phyloP scores from a whole-genome alignment of 1,139 yeast genomes.

The Casaregolazyma lundiana region DNA sequence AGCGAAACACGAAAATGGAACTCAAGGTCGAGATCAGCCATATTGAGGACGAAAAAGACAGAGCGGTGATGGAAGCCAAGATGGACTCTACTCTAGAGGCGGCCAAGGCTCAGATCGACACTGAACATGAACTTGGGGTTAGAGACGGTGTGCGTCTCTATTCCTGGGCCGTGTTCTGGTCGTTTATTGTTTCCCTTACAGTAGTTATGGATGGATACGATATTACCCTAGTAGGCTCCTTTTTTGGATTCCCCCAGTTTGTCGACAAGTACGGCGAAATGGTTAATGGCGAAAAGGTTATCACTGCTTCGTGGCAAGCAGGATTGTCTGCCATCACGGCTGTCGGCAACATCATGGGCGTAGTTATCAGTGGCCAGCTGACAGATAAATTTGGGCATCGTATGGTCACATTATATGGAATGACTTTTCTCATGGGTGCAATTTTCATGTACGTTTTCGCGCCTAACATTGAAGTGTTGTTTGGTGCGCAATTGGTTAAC shows the following conservation, averaged over 20 bases:
- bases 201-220: conserved; percentile 48
- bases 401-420: conserved; percentile 37
- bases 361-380: conserved; percentile 7
- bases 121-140: conserved; percentile 16
- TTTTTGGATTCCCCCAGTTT: conserved; percentile 42
- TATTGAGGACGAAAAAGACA: too few relatives aligned
- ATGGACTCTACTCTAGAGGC: conserved; percentile 20
- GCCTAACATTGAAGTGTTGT: conserved; percentile 32
- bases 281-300: neutral
- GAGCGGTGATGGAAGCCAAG: too few relatives aligned
- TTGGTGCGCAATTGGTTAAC: conserved; percentile 40
- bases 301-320: conserved; percentile 9
- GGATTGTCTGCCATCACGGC: conserved; percentile 3
- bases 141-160: too few relatives aligned
- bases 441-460: conserved; percentile 44
- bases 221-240: conserved; percentile 33
- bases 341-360: conserved; percentile 16
- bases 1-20: too few relatives aligned
- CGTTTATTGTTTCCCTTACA: conserved; percentile 37
- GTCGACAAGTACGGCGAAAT: conserved; percentile 35
- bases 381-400: conserved; percentile 46
- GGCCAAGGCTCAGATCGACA: conserved; percentile 8
- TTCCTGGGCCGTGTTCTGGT: conserved; percentile 40
- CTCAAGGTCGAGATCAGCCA: too few relatives aligned
- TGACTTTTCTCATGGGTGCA: conserved; percentile 26